These are phyloP conservation scores for Seiridium cupressi DNA, from an alignment of 2,329 filamentous ascomycete genomes.

Conservation along the genomic window DNA sequence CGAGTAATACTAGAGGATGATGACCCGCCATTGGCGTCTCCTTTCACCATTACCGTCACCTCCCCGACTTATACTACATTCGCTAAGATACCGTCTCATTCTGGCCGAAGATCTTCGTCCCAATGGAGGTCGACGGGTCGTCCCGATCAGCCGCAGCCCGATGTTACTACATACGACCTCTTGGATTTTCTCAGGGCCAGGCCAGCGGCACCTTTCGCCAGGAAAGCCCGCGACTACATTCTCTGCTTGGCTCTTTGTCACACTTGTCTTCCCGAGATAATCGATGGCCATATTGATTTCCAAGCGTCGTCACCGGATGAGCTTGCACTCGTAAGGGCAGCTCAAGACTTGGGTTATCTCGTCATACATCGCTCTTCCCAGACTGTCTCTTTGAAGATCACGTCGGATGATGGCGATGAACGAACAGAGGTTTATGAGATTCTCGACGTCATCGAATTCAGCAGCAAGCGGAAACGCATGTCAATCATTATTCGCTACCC, in stretches of 20 bases:
- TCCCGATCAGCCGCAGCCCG: slow-evolving; percentile 44
- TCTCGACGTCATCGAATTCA: slow-evolving; percentile 87
- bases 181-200: slow-evolving; percentile 73
- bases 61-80: slow-evolving; percentile 15
- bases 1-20: slow-evolving; percentile 12
- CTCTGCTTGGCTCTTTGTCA: slow-evolving; percentile 85
- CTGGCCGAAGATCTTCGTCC: slow-evolving; percentile 26
- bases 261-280: slow-evolving; percentile 81
- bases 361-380: slow-evolving; percentile 72
- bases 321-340: slow-evolving; percentile 78
- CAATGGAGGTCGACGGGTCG: slow-evolving; percentile 30
- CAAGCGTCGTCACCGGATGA: slow-evolving; percentile 92
- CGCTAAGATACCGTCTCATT: slow-evolving; percentile 8
- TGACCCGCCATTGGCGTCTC: slow-evolving; percentile 15
- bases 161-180: slow-evolving; percentile 69
- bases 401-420: slow-evolving; percentile 31
- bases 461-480: slow-evolving; percentile 86
- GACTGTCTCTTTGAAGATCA: slow-evolving; percentile 56
- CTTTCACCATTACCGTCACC: slow-evolving; percentile 17
- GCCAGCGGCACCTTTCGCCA: slow-evolving; percentile 74
- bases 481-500: slow-evolving; percentile 85
- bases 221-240: slow-evolving; percentile 78
- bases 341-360: slow-evolving; percentile 79
- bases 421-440: slow-evolving; percentile 71
- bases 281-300: slow-evolving; percentile 71